These are phyloP conservation scores for Alternaria gaisen DNA, from an alignment of 2,329 filamentous ascomycete genomes.

Conservation along the genomic window DNA sequence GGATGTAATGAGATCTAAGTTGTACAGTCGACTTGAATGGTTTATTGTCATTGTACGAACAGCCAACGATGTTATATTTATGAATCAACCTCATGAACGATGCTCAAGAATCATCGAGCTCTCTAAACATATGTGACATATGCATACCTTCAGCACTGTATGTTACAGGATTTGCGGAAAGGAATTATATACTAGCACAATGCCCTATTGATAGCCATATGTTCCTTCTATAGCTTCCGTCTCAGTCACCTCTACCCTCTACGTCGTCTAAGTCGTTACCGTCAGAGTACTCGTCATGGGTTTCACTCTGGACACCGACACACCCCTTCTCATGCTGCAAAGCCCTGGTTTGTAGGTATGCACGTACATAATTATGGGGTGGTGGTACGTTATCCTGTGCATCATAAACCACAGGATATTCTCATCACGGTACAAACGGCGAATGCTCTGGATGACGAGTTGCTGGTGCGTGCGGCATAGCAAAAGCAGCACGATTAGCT, in stretches of 20 bases:
- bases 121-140: neutral
- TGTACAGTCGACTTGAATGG: neutral
- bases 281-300: neutral
- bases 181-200: neutral
- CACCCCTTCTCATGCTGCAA: neutral
- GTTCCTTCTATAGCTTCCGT: neutral
- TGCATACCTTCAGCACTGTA: neutral
- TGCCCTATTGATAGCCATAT: neutral
- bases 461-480: neutral
- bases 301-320: neutral
- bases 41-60: neutral
- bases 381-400: neutral
- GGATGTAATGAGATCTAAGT: neutral
- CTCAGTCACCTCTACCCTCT: neutral
- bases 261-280: neutral
- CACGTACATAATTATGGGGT: neutral
- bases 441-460: neutral
- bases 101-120: neutral
- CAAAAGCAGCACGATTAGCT: neutral
- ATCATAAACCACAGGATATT: neutral
- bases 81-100: neutral
- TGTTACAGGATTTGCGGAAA: neutral
- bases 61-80: neutral
- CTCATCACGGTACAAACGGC: neutral
- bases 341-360: neutral